A percentile compares a stretch with the other conserved stretches of the same genome.
These are phyloP conservation scores for Eragrostis tef DNA, from an alignment of 202 grass and related monocot species.

Conservation along the genomic window DNA sequence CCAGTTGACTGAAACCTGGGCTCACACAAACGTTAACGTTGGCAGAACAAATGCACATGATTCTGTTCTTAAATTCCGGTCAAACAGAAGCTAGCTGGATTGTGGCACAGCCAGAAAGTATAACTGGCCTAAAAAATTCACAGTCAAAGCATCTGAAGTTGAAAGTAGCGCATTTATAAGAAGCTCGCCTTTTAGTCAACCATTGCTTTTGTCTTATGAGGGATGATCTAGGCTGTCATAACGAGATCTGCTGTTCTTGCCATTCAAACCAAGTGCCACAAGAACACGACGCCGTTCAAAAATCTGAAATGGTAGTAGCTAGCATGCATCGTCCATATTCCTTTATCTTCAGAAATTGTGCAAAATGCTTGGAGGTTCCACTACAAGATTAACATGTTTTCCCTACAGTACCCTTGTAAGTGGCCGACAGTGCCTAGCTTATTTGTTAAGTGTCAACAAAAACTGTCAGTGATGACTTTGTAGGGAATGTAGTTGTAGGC, in stretches of 20 bases:
- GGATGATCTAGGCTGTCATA: slow-evolving; percentile 12
- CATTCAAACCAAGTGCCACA: background rate
- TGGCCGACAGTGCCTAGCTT: too few species aligned
- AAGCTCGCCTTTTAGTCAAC: slow-evolving; percentile 10
- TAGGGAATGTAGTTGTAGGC: too few species aligned
- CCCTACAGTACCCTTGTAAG: too few species aligned
- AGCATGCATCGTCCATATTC: background rate
- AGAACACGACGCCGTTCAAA: background rate
- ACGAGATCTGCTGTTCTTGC: background rate
- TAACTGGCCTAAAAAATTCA: background rate
- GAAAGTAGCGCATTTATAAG: background rate
- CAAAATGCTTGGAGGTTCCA: background rate
- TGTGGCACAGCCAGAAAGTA: background rate
- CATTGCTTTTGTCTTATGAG: background rate
- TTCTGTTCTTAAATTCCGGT: slow-evolving; percentile 6
- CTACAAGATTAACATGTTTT: too few species aligned
- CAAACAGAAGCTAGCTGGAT: slow-evolving; percentile 24
- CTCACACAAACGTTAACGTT: slow-evolving; percentile 35
- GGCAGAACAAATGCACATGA: slow-evolving; percentile 28
- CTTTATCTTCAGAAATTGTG: background rate
- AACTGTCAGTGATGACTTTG: too few species aligned
- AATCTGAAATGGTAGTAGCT: background rate
- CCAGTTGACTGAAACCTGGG: slow-evolving; percentile 37
- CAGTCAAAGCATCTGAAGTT: slow-evolving; percentile 39
- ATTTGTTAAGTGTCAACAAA: too few species aligned